Evolutionary conservation across 1,139 yeast species (phyloP), one percentile per base, ranked within the genome.

Genomic region (Candida anutae): DNA sequence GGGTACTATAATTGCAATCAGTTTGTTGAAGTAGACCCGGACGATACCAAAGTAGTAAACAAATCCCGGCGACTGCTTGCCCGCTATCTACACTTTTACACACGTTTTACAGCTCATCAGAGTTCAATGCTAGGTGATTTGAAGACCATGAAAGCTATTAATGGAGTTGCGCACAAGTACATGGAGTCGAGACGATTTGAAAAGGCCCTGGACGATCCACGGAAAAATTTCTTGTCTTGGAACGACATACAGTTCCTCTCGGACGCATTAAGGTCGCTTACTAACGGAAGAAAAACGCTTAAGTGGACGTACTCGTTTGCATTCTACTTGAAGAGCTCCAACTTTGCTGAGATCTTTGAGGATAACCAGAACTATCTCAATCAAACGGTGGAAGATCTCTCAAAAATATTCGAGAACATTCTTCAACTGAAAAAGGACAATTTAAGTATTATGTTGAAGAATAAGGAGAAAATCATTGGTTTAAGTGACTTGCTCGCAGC

Each of bases 261-360:
- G 6, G 93, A 81, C 35, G 77, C 90, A 26, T 77, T 81, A 32
- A 64, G 67, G 26, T 69, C 73, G 2, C 57, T 87, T 31, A 63
- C 78, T 21, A 70, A 68, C 31, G 84, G 95, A 2, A 64, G 97
- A 33, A 76, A 77, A 27, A 75, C 88, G 2, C 60, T 90, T 29
- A 83, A 85, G 55, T 90, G 97, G 97, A 77, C 96, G 0, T 88
- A 84, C 53, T 87, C 88, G 5, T 72, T 85, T 48, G 79, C 85
- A 3, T 90, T 59, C 46, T 84, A 78, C 48, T 61, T 85, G 23
- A 65, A 65, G 23, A 58, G 57, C 21, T 58, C 65, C 24, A 61
- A 69, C 33, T 61, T 63, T 39, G 65, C 74, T 5, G 68, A 69
- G 28, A 69, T 85, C 10, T 76, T 85, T 43, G 94, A 85, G 43